These are phyloP conservation scores for Neofusicoccum kwambonambiense DNA, from an alignment of 2,329 filamentous ascomycete species.

Conservation along the genomic window DNA sequence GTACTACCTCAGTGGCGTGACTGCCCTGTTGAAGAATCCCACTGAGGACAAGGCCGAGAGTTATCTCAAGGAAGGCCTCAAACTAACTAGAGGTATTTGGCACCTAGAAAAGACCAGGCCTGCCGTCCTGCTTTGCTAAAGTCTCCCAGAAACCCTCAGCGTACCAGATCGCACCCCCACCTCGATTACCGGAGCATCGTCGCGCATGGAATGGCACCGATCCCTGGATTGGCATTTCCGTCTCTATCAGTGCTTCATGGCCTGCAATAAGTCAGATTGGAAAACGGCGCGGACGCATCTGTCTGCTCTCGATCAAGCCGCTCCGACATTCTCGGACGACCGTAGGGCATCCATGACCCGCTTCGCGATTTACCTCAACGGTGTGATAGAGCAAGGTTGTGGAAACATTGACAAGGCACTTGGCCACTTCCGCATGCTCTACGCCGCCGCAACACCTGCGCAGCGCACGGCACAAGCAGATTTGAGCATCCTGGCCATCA, in stretches of 20 bases:
- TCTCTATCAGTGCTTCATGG: slow-evolving; percentile 68
- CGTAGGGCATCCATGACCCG: slow-evolving; percentile 47
- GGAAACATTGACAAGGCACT: slow-evolving; percentile 71
- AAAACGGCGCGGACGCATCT: slow-evolving; percentile 60
- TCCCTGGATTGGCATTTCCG: slow-evolving; percentile 68
- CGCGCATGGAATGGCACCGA: slow-evolving; percentile 61
- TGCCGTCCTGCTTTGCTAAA: neutral
- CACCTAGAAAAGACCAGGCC: neutral
- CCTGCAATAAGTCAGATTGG: slow-evolving; percentile 71
- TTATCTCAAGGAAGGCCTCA: slow-evolving; percentile 59
- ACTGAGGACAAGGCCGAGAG: slow-evolving; percentile 55
- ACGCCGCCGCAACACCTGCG: slow-evolving; percentile 38
- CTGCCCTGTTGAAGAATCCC: slow-evolving; percentile 56
- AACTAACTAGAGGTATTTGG: slow-evolving; percentile 22
- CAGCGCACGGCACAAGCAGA: slow-evolving; percentile 36
- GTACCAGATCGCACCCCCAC: slow-evolving; percentile 22
- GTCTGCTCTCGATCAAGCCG: slow-evolving; percentile 44
- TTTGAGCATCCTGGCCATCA: slow-evolving; percentile 46
- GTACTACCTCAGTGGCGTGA: slow-evolving; percentile 58
- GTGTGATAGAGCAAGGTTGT: slow-evolving; percentile 72
- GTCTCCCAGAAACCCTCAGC: slow-evolving; percentile 17
- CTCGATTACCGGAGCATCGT: slow-evolving; percentile 27
- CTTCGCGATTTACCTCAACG: slow-evolving; percentile 69
- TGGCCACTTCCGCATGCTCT: slow-evolving; percentile 63
- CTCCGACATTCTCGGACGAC: slow-evolving; percentile 43